Base-by-base conservation (phyloP, 2,329 filamentous ascomycete genomes). In the Aspergillus costaricaensis region DNA sequence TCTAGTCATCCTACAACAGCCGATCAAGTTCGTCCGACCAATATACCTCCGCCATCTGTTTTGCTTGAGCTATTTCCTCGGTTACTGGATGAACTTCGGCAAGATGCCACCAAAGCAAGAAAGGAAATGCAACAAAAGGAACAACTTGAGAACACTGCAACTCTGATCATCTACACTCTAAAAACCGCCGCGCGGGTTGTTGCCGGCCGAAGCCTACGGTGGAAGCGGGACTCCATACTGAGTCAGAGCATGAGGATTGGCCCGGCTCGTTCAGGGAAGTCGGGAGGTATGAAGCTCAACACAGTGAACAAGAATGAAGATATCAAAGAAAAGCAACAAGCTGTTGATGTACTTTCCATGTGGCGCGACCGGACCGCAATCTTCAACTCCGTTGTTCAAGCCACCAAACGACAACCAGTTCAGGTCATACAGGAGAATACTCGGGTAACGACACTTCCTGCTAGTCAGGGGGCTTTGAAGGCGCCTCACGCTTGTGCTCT, bases 211-310 rank as follows among this genome's bases (percentile, higher is more conserved):
- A 92, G 91, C 70, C 80, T 90, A 55, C 89, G 94, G 59, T 98
- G 94, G 94, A 94, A 96, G 73, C 86, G 94, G 57, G 94, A 98
- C 76, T 89, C 86, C 63, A 87, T 92, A 63, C 81, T 98, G 12
- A 86, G 91, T 1, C 92, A 96, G 75, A 88, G 89, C 70, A 96
- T 96, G 91, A 88, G 90, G 59, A 96, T 98, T 62, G 86, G 87
- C 0, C 85, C 85, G 19, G 91, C 91, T 1, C 86, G 87, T 15
- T 85, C 88, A 2, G 88, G 88, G 3, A 91, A 91, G 68, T 75
- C 79, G 54, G 88, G 83, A n/a, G 86, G 94, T 3, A 97, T 98
- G 94, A 98, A 97, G 77, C 85, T 98, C 19, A 86, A 89, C 0
- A 90, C 91, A 12, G 81, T 98, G 43, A 93, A 96, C 76, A 94